Evolutionary conservation across 106 monocot species (phyloP).

Genomic region (Dendrobium chrysotoxum): DNA sequence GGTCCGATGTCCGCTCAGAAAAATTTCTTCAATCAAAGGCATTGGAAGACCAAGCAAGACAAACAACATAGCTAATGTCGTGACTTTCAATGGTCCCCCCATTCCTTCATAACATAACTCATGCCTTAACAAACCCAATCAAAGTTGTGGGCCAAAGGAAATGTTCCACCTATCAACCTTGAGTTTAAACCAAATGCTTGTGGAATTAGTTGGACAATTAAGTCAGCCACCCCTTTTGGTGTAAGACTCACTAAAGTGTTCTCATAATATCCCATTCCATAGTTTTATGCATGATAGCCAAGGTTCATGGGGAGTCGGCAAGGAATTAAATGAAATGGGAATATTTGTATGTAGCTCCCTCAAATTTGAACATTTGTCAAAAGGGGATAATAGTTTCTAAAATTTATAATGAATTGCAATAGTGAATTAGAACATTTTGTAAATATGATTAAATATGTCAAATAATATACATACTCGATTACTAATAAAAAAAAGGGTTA

Average conservation of each 20-base stretch:
- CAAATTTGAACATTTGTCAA: no score
- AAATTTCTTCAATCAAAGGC: no score
- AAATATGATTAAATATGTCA: no score
- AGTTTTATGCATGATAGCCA: not conserved
- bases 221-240: not conserved
- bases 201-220: not conserved
- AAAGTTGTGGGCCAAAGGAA: not conserved
- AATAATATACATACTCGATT: no score
- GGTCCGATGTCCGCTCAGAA: no score
- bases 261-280: not conserved
- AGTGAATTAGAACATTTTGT: no score
- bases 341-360: not conserved
- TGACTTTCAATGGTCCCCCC: not conserved
- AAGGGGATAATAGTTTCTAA: no score
- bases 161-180: not conserved
- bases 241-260: not conserved
- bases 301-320: not conserved
- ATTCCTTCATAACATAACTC: not conserved
- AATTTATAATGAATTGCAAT: no score
- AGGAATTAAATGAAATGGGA: not conserved
- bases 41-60: no score
- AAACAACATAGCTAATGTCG: not conserved
- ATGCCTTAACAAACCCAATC: not conserved
- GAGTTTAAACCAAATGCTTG: not conserved
- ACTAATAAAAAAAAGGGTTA: no score